A percentile compares a stretch with the other conserved stretches of the same genome.
Conservation (phyloP, 176 grass and related monocot species). For the Rhynchospora breviuscula region DNA sequence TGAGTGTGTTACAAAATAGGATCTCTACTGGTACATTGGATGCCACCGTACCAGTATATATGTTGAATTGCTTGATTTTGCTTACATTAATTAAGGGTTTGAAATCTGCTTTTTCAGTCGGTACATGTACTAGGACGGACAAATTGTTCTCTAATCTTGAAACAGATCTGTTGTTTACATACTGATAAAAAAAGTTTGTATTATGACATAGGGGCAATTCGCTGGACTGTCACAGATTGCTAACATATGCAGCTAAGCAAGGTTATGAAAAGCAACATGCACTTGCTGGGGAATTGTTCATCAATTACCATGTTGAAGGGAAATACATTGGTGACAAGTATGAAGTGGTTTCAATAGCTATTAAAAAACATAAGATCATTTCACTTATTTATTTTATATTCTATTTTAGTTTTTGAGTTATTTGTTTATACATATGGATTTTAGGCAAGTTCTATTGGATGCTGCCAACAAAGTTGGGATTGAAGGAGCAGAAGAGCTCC, state of each 20-base stretch:
- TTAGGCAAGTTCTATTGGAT: conserved; percentile 79
- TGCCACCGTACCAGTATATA: background rate
- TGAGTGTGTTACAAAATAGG: background rate
- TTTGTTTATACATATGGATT: conserved; percentile 14
- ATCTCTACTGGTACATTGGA: background rate
- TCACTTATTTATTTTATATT: background rate
- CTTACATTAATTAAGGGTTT: background rate
- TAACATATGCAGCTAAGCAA: conserved; percentile 66
- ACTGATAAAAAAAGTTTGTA: conserved; percentile 19
- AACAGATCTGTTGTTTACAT: background rate
- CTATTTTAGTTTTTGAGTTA: background rate
- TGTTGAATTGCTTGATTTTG: background rate
- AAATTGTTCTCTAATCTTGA: background rate
- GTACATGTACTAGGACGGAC: background rate
- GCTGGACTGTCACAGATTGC: conserved; percentile 82
- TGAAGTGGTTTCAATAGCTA: background rate
- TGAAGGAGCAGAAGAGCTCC: conserved; percentile 73
- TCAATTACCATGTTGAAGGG: conserved; percentile 70
- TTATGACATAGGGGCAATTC: conserved; percentile 72
- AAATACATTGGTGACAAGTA: conserved; percentile 86
- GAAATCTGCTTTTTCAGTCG: background rate
- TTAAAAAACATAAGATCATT: background rate
- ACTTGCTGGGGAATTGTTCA: conserved; percentile 74
- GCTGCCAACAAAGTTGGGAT: conserved; percentile 77
- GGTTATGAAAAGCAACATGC: conserved; percentile 87